phyloP scores from a whole-genome alignment of 192 early-diverging fungal genomes.

The Bifiguratus adelaidae region DNA sequence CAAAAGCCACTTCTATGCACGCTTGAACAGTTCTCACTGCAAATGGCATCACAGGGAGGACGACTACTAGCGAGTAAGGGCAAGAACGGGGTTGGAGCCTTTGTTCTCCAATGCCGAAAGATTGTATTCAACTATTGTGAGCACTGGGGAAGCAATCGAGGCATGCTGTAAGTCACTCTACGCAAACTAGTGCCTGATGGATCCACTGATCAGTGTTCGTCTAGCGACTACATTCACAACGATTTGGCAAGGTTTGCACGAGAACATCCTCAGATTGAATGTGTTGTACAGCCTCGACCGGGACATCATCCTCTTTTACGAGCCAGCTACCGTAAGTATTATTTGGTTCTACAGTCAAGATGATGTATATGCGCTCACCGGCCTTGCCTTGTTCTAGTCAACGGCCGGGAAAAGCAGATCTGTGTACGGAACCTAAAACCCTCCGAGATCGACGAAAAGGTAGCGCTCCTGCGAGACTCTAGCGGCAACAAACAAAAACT shows the following conservation, averaged over 20 bases:
- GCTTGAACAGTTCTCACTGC: too few relatives aligned
- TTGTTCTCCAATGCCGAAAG: constrained; percentile 65
- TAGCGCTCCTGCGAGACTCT: constrained; percentile 50
- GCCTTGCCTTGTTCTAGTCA: constrained; percentile 22
- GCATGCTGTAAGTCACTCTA: constrained; percentile 45
- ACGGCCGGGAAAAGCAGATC: constrained; percentile 48
- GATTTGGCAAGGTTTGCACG: constrained; percentile 46
- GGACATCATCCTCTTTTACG: constrained; percentile 63
- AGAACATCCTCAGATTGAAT: constrained; percentile 69
- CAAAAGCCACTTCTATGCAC: too few relatives aligned
- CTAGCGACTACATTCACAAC: constrained; percentile 57
- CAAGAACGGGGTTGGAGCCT: constrained; percentile 66
- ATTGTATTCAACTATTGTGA: constrained; percentile 80
- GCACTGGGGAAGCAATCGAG: constrained; percentile 63
- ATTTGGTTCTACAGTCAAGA: background rate
- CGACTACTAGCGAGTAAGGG: too few relatives aligned
- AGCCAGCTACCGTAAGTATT: constrained; percentile 51
- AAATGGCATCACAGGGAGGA: too few relatives aligned
- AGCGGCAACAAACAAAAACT: constrained; percentile 46
- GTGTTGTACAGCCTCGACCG: constrained; percentile 61
- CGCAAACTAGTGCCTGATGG: background rate
- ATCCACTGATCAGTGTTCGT: background rate
- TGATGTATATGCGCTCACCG: background rate
- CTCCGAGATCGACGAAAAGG: constrained; percentile 48
- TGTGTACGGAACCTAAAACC: constrained; percentile 51